Evolutionary conservation across 352 stramenopile genomes (phyloP).

Genomic region (Sclerospora graminicola): DNA sequence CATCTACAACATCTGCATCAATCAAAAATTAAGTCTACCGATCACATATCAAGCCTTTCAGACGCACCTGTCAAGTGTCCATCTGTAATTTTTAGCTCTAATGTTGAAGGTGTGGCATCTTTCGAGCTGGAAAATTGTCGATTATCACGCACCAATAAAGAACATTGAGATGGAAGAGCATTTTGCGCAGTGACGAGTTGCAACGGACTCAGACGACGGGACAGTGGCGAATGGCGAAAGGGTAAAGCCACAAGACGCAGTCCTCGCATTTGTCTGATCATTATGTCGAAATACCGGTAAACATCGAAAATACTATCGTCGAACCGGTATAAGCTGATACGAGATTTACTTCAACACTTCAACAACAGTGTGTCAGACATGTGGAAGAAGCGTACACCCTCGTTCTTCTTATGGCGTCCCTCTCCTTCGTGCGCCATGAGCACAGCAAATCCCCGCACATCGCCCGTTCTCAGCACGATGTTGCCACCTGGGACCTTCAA

Average conservation of each 20-base stretch:
- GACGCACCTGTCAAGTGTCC: constrained; percentile 28
- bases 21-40: neutral
- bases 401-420: neutral
- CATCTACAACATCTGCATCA: constrained; percentile 26
- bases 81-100: constrained; percentile 25
- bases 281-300: no score
- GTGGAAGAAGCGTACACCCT: constrained; percentile 8
- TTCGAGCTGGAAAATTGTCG: constrained; percentile 26
- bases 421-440: constrained; percentile 11
- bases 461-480: constrained; percentile 46
- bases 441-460: constrained; percentile 15
- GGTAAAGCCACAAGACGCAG: no score
- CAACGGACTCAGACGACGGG: neutral
- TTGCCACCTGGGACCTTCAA: constrained; percentile 53
- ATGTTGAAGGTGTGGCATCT: constrained; percentile 4
- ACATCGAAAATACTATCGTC: no score
- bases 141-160: constrained; percentile 13
- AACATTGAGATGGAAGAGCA: neutral
- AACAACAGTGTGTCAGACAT: constrained; percentile 6
- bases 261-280: no score
- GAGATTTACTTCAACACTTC: no score
- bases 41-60: neutral
- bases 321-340: no score
- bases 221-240: neutral
- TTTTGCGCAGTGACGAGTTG: neutral